Evolutionary conservation across 345 rosid genomes (phyloP), one percentile per base, ranked within the genome.

Genomic region (Carallia pectinifolia): DNA sequence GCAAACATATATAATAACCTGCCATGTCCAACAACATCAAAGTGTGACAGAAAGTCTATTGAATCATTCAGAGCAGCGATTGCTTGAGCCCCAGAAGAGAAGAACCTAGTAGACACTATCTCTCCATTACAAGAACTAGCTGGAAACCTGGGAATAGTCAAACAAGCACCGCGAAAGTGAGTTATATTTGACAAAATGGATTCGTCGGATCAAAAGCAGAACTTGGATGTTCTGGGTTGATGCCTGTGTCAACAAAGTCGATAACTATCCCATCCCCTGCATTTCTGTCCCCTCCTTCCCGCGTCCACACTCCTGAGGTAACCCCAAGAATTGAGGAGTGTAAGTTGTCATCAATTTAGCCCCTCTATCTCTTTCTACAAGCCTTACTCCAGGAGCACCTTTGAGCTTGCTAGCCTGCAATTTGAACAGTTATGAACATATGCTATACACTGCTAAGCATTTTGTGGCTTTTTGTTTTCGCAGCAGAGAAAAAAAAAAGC

Each of bases 41-140:
- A 82, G 4, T 96, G 98, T 23, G 98, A 94, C 30, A 90, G 86
- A 18, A 91, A 80, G 76, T 89, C 96, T n/a, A 89, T 78, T 3
- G 88, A 85, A 61, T 83, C 34, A 60, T 87, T 84, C 12, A 94
- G 87, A 75, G 76, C 30, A 63, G 81, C 71, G 7, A 81, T 74
- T 4, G 93, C 85, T 70, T 71, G 79, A 82, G 97, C 98, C 53
- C 93, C 98, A n/a, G 90, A 90, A 1, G 94, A 81, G 80, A 94
- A 88, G 80, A 80, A 89, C 82, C 84, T 82, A 9, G 97, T 95
- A 5, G 95, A 88, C 38, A 79, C 78, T 37, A 89, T 87, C 84
- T 94, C 89, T 6, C 95, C 95, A 31, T 88, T 89, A 81, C 98
- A 94, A 16, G 96, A 83, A 40, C 59, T 65, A 0, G 47, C 34